phyloP scores from a whole-genome alignment of 2,329 filamentous ascomycete species.

The Sarocladium strictum region DNA sequence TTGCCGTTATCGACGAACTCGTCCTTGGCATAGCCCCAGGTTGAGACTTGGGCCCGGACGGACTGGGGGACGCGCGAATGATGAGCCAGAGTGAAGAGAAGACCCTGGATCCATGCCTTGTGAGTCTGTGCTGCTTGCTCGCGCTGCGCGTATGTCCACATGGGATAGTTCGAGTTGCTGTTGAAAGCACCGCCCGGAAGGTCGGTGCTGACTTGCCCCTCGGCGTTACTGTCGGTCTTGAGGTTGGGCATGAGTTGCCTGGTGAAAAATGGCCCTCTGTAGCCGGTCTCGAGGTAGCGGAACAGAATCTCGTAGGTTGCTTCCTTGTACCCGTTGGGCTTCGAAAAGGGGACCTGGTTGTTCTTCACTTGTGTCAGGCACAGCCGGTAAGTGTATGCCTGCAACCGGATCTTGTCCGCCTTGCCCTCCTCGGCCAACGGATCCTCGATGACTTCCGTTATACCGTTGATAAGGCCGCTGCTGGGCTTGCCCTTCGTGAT shows the following conservation, averaged over 20 bases:
- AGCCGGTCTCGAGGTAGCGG: slow-evolving; percentile 12
- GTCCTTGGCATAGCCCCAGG: slow-evolving; percentile 19
- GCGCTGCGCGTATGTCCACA: slow-evolving; percentile 12
- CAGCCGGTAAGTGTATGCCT: slow-evolving; percentile 13
- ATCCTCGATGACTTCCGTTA: not conserved
- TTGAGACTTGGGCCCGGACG: slow-evolving; percentile 8
- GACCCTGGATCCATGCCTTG: slow-evolving; percentile 14
- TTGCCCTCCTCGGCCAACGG: not conserved
- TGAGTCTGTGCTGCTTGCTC: slow-evolving; percentile 11
- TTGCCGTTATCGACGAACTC: slow-evolving; percentile 20
- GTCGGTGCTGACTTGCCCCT: slow-evolving; percentile 16
- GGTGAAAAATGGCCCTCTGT: slow-evolving; percentile 10
- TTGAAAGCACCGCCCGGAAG: slow-evolving; percentile 18
- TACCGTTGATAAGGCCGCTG: not conserved
- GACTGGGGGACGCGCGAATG: slow-evolving; percentile 11
- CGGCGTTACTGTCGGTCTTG: slow-evolving; percentile 13
- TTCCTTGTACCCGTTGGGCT: slow-evolving; percentile 11
- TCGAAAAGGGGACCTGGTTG: slow-evolving; percentile 11
- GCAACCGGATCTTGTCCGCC: slow-evolving; percentile 11
- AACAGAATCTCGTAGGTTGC: slow-evolving; percentile 11
- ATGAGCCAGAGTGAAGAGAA: slow-evolving; percentile 16
- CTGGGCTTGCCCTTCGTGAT: not conserved
- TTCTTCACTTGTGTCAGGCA: slow-evolving; percentile 8
- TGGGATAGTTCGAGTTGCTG: slow-evolving; percentile 11
- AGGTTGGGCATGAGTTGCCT: slow-evolving; percentile 11